phyloP scores from a whole-genome alignment of 1,284 basidiomycete genomes.

The Puccinia hordei region DNA sequence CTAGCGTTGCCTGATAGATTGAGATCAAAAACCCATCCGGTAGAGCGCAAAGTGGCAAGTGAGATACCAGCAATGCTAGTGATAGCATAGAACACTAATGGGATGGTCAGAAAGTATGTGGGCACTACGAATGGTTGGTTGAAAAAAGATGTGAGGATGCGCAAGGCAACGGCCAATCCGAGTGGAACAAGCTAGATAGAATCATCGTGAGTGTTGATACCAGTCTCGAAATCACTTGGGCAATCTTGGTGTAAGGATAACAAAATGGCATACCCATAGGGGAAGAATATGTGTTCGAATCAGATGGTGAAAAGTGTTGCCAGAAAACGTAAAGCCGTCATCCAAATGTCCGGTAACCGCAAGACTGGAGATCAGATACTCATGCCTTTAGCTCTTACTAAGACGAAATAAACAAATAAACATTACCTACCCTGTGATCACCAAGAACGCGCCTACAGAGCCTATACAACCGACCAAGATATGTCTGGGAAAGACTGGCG shows the following conservation, averaged over 20 bases:
- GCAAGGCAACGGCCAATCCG: constrained; percentile 73
- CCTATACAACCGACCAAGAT: constrained; percentile 95
- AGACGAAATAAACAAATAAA: background rate
- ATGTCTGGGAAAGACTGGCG: constrained; percentile 80
- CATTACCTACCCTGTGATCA: constrained; percentile 72
- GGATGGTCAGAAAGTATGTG: constrained; percentile 79
- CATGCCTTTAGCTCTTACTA: background rate
- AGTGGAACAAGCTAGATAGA: constrained; percentile 64
- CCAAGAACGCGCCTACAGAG: constrained; percentile 89
- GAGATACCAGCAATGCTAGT: constrained; percentile 68
- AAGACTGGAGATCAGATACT: constrained; percentile 58
- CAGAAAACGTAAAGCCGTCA: constrained; percentile 72
- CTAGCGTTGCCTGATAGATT: constrained; percentile 62
- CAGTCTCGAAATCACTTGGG: background rate
- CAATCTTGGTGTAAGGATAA: background rate
- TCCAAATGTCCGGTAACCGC: constrained; percentile 81
- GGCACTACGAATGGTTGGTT: constrained; percentile 92
- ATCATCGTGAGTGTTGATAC: background rate
- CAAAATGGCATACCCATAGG: constrained; percentile 32
- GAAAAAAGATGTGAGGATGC: constrained; percentile 77
- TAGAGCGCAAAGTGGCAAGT: constrained; percentile 67
- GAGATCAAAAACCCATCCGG: constrained; percentile 84
- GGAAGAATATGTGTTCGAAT: constrained; percentile 54
- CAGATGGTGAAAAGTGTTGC: constrained; percentile 66
- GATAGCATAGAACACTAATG: constrained; percentile 79